phyloP scores from a whole-genome alignment of 2,329 filamentous ascomycete species.

The Penicillium griseofulvum region DNA sequence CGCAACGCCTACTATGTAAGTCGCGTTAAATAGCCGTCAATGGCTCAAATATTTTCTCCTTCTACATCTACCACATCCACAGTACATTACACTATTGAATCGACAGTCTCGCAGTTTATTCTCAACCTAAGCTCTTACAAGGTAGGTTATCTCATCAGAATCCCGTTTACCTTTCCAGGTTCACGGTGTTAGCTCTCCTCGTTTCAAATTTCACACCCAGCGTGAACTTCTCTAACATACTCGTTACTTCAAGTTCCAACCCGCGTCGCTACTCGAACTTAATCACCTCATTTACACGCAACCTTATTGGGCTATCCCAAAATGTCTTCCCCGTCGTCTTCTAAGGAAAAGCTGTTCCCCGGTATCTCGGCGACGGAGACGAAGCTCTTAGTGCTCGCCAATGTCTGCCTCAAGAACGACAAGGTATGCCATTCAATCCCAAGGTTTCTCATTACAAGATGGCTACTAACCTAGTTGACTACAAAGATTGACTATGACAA shows the following conservation, averaged over 20 bases:
- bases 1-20: too few relatives aligned
- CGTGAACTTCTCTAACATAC: not conserved
- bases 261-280: not conserved
- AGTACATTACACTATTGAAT: too few relatives aligned
- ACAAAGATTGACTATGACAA: slow-evolving; percentile 1
- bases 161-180: not conserved
- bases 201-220: too few relatives aligned
- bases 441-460: too few relatives aligned
- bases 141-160: not conserved
- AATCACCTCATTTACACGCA: not conserved
- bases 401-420: not conserved
- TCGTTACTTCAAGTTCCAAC: not conserved
- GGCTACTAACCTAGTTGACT: not conserved
- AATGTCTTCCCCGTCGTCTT: not conserved
- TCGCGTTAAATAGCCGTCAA: not conserved
- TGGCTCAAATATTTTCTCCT: not conserved
- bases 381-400: not conserved
- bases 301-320: too few relatives aligned
- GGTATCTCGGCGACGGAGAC: not conserved
- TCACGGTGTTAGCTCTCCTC: too few relatives aligned
- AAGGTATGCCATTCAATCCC: not conserved
- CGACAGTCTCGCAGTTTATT: not conserved
- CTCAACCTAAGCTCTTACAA: too few relatives aligned
- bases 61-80: not conserved
- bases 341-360: not conserved